phyloP scores from a whole-genome alignment of 768 basidiomycete genomes.

The Lentinula aciculospora region DNA sequence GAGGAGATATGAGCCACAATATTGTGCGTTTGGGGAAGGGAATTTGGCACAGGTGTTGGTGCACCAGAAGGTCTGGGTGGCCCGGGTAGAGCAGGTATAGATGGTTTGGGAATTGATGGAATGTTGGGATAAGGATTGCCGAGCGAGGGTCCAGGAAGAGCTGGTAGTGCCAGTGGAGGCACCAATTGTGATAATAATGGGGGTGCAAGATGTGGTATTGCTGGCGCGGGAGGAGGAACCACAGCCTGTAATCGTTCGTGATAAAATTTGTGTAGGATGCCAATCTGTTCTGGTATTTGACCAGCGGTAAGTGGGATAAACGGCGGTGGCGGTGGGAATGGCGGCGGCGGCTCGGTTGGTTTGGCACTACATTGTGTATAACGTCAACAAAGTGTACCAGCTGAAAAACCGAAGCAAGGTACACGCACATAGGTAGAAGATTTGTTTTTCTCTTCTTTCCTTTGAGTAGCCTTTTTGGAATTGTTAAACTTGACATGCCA shows the following conservation, averaged over 20 bases:
- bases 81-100: not conserved
- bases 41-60: not conserved
- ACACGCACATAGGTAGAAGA: conserved; percentile 41
- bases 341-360: conserved; percentile 70
- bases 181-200: conserved; percentile 7
- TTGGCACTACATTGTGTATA: conserved; percentile 37
- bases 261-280: conserved; percentile 76
- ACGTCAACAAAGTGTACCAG: not conserved
- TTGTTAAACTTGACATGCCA: conserved; percentile 68
- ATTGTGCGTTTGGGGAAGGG: not conserved
- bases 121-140: conserved; percentile 8
- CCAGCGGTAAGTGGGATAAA: conserved; percentile 66
- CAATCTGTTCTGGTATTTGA: conserved; percentile 76
- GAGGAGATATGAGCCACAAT: not conserved
- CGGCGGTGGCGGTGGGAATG: conserved; percentile 80
- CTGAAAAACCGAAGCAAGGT: not conserved
- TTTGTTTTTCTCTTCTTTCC: conserved; percentile 46
- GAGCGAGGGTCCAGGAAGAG: conserved; percentile 14
- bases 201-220: conserved; percentile 11
- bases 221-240: conserved; percentile 21
- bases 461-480: conserved; percentile 75
- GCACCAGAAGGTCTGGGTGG: not conserved
- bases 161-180: conserved; percentile 9
- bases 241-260: conserved; percentile 46
- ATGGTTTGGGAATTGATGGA: not conserved